These are phyloP conservation scores for Penicillium cosmopolitanum DNA, from an alignment of 495 filamentous ascomycete genomes.

Conservation along the genomic window DNA sequence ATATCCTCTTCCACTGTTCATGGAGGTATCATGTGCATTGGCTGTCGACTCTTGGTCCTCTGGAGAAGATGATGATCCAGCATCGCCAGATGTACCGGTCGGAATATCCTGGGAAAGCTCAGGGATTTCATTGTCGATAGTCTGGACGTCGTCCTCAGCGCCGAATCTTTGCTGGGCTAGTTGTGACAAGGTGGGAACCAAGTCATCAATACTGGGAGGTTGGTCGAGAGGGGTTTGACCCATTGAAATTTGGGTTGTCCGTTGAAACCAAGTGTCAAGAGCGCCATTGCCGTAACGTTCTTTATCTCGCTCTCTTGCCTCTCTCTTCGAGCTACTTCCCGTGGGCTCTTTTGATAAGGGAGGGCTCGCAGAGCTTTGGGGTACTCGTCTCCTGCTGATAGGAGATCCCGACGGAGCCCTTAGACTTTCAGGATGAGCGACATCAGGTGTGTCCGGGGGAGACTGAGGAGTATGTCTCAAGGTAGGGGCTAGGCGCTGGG, in stretches of 20 bases:
- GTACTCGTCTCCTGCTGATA: not conserved
- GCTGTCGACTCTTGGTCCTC: not conserved
- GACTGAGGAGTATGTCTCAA: not conserved
- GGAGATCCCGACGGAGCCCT: not conserved
- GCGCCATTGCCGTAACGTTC: slow-evolving; percentile 45
- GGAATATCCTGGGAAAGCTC: not conserved
- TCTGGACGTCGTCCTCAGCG: not conserved
- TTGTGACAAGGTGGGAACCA: slow-evolving; percentile 24
- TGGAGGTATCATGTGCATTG: not conserved
- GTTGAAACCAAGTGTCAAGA: slow-evolving; percentile 46
- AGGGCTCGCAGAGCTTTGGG: slow-evolving; percentile 1
- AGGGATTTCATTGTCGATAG: not conserved
- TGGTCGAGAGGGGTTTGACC: slow-evolving; percentile 2
- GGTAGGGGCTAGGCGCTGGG: not conserved
- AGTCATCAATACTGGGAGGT: slow-evolving; percentile 4
- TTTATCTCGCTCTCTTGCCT: slow-evolving; percentile 31
- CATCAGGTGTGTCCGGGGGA: not conserved
- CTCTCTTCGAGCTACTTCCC: slow-evolving; percentile 9
- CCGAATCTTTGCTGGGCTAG: slow-evolving; percentile 19
- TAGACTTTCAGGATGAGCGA: not conserved
- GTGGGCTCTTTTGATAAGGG: not conserved
- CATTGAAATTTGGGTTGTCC: slow-evolving; percentile 27
- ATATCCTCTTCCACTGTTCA: slow-evolving; percentile 34
- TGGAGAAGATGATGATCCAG: slow-evolving; percentile 9
- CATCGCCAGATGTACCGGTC: not conserved